Evolutionary conservation across 176 grass and related monocot species (phyloP).

Genomic region (Oryza meridionalis): DNA sequence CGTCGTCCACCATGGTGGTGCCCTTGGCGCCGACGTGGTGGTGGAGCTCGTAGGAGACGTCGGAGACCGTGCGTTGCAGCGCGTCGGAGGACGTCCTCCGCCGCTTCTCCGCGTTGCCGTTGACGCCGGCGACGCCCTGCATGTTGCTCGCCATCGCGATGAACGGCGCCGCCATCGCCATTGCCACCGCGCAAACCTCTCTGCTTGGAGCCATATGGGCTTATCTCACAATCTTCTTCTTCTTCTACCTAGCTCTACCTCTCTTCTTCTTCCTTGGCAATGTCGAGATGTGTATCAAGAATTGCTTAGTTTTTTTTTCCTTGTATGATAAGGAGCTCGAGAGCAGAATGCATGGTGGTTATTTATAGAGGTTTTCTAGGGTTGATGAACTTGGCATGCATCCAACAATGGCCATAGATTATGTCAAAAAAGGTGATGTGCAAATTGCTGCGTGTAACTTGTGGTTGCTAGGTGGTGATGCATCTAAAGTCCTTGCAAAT

Average conservation of each 20-base stretch:
- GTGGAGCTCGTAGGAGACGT: constrained; percentile 73
- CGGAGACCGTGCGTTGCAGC: constrained; percentile 75
- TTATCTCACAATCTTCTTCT: too few relatives aligned
- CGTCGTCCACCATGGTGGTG: neutral
- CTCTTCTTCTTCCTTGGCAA: neutral
- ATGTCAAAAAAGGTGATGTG: constrained; percentile 42
- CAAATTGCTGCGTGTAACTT: constrained; percentile 45
- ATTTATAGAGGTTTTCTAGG: constrained; percentile 44
- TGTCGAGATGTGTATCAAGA: neutral
- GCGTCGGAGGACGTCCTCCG: constrained; percentile 72
- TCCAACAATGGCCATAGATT: constrained; percentile 31
- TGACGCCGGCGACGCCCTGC: neutral
- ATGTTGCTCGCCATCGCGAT: constrained; percentile 40
- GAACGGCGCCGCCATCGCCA: constrained; percentile 58
- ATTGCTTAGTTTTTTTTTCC: neutral
- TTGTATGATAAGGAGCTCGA: constrained; percentile 8
- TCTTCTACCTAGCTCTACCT: too few relatives aligned
- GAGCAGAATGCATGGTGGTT: neutral
- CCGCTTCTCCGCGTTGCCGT: constrained; percentile 45
- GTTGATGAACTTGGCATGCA: neutral
- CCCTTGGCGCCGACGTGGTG: constrained; percentile 33
- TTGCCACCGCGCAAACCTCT: constrained; percentile 51
- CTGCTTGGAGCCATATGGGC: constrained; percentile 31
- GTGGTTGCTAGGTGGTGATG: constrained; percentile 30
- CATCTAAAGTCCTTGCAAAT: constrained; percentile 23